Evolutionary conservation across 73 alveolate genomes (phyloP), one percentile per base, ranked within the genome.

Genomic region (Blepharisma japonicum): DNA sequence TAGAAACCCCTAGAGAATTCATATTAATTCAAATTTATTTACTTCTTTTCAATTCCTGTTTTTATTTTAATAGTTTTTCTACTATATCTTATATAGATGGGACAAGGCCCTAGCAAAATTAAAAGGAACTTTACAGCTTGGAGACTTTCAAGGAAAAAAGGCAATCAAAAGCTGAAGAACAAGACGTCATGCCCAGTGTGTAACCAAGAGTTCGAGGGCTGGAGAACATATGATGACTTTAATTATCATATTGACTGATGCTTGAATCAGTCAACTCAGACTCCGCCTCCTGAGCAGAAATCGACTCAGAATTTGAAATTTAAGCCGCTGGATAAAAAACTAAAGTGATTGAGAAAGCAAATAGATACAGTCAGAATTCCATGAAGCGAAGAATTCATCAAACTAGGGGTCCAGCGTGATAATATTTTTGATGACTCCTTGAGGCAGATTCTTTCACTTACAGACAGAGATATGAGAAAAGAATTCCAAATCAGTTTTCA

Each of bases 281-380:
- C 74, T 61, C 23, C 74, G 5, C 39, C 14, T 18, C 18, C 74
- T 25, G 74, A 8, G 50, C 74, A 25, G 14, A 39, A 25, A 11
- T 8, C 18, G 39, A 2, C 14, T 8, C 14, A 20, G 2, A 14
- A 14, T 61, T 61, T 39, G 14, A n/a, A 61, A 14, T 25, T 0
- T 8, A 39, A n/a, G 14, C 23, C 74, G 23, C 14, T 14, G 2
- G 66, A 70, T 9, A 21, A 70, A 45, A 70, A 70, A 45, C 70
- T 70, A 45, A 45, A 23, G 61, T 85, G 92, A 85, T 48, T 85
- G 66, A 71, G 88, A 71, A 54, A 68, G 20, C 78, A 82, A 55
- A 18, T 80, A 18, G 86, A 85, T 55, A 55, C 86, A 71, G 70
- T 85, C 6, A 55, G 92, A 55, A 76, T 85, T 55, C 92, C 92